These are phyloP conservation scores for Cytospora leucostoma DNA, from an alignment of 2,329 filamentous ascomycete species.

Conservation along the genomic window DNA sequence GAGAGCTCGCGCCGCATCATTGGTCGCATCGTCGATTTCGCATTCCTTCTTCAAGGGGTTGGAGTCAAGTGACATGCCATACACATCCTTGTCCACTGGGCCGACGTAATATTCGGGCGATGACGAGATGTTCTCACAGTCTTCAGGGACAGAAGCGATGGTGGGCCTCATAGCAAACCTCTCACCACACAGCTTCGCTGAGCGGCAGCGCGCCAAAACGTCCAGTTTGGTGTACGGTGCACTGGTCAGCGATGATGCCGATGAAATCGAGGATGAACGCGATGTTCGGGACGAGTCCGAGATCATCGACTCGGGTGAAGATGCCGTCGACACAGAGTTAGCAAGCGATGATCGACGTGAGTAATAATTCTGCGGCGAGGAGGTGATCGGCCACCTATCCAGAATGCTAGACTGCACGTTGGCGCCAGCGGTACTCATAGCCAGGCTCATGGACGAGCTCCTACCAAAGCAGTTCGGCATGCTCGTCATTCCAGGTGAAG, in stretches of 20 bases:
- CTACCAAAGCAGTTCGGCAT: conserved; percentile 50
- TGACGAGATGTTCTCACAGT: conserved; percentile 53
- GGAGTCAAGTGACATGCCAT: conserved; percentile 51
- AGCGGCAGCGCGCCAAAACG: conserved; percentile 65
- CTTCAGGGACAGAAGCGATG: conserved; percentile 60
- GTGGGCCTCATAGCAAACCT: conserved; percentile 54
- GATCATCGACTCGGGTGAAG: conserved; percentile 68
- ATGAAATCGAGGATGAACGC: conserved; percentile 66
- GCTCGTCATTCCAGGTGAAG: conserved; percentile 44
- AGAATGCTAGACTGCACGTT: conserved; percentile 46
- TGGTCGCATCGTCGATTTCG: conserved; percentile 52
- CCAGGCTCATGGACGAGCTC: conserved; percentile 60
- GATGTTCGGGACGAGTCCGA: conserved; percentile 64
- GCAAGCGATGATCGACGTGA: conserved; percentile 64
- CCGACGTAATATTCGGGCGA: conserved; percentile 61
- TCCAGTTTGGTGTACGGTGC: conserved; percentile 61
- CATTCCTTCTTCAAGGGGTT: conserved; percentile 48
- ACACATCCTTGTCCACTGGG: conserved; percentile 53
- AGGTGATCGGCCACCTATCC: conserved; percentile 55
- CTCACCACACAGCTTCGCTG: conserved; percentile 58
- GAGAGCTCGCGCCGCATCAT: conserved; percentile 58
- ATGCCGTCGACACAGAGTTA: conserved; percentile 63
- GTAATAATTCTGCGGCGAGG: conserved; percentile 55
- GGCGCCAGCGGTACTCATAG: conserved; percentile 56
- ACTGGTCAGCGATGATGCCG: conserved; percentile 60